phyloP scores from a whole-genome alignment of 1,139 yeast genomes.

The Yarrowia galli region DNA sequence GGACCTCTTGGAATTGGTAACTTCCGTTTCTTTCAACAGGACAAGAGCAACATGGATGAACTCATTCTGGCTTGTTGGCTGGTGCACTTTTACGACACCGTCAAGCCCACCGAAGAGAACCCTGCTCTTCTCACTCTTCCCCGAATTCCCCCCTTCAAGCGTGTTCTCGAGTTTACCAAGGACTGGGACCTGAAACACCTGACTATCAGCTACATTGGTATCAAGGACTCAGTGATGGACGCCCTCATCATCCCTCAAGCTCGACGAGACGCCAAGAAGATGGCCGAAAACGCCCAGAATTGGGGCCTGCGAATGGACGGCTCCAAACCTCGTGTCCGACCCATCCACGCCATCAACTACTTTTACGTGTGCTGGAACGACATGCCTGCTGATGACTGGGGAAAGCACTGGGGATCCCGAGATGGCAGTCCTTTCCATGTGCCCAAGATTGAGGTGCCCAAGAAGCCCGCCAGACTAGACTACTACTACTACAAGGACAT shows the following conservation, averaged over 20 bases:
- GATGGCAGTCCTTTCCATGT: not conserved
- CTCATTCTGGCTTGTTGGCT: not conserved
- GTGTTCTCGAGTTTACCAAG: not conserved
- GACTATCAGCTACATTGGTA: not conserved
- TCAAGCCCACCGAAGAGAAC: not conserved
- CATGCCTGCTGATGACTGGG: not conserved
- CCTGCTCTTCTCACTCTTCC: not conserved
- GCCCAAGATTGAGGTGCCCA: too few relatives aligned
- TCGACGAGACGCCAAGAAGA: not conserved
- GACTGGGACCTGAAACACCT: too few relatives aligned
- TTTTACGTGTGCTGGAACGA: not conserved
- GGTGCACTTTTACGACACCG: not conserved
- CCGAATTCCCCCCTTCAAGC: not conserved
- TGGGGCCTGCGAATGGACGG: not conserved
- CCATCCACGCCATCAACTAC: not conserved
- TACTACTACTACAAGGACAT: too few relatives aligned
- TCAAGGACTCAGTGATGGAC: not conserved
- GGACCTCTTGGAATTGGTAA: too few relatives aligned
- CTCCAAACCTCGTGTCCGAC: not conserved
- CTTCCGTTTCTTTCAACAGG: too few relatives aligned
- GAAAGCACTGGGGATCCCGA: not conserved
- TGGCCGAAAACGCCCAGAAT: not conserved
- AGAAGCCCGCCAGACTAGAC: too few relatives aligned
- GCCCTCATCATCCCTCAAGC: not conserved
- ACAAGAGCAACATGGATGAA: not conserved